Evolutionary conservation across 345 rosid genomes (phyloP), one percentile per base, ranked within the genome.

Genomic region (Balakata baccata): DNA sequence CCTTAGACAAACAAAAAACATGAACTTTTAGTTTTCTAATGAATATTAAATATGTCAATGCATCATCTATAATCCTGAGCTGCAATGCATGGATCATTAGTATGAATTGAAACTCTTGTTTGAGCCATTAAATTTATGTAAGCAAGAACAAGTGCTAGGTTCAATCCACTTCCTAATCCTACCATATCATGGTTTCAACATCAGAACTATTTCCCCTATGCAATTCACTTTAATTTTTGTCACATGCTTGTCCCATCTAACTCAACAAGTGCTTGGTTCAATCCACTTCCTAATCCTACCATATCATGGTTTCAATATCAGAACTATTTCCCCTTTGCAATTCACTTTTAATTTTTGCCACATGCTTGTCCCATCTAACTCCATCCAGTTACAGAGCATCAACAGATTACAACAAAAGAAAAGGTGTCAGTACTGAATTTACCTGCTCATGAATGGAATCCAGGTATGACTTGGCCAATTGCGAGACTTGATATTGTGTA

Each of bases 401-500:
- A 7, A 22, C 41, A 23, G 22, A 58, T 38, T 46, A 25, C 38
- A 61, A 29, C 54, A 37, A 11, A 25, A 62, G 25, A 12, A 29
- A 50, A 63, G 34, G 49, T 2, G 68, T 16, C 22, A 56, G 67
- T 56, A 16, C 18, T 64, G 16, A 66, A 51, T 57, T 69, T 91
- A 95, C 99, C 92, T 95, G 95, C 74, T 92, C 93, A 62, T 87
- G 84, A 75, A 92, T 93, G 76, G 99, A 88, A 81, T 89, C 98
- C 84, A 95, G 83, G 86, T 88, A 95, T 66, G 93, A 92, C 83
- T 92, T 95, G 46, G 99, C 94, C 86, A 92, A 68, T 67, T 92
- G 97, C 73, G 96, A 88, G 80, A 94, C 92, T 60, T 96, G 88
- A 84, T 91, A 89, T 58, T 43, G 83, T 57, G 77, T 84, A 81